Percentiles rank a stretch among this genome's conserved stretches.
Evolutionary conservation across 768 basidiomycete species (phyloP).

Genomic region (Suillus hirtellus): DNA sequence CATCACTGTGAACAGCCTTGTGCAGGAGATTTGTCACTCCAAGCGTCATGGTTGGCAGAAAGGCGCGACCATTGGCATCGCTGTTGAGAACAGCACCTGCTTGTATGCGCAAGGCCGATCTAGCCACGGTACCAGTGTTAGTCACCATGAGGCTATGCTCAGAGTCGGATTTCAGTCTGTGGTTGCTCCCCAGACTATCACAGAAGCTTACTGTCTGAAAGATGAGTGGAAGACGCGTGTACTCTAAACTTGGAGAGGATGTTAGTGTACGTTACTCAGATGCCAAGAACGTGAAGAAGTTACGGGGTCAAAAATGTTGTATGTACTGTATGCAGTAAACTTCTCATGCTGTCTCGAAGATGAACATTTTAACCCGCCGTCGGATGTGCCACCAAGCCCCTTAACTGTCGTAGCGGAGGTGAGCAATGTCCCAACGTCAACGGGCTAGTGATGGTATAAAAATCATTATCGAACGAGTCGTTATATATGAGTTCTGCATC

Average conservation of each 20-base stretch:
- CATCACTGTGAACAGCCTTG: background rate
- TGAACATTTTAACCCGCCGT: too few species aligned
- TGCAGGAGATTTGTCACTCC: background rate
- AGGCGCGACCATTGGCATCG: background rate
- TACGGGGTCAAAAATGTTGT: background rate
- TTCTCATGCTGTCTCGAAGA: too few species aligned
- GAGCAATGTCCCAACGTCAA: too few species aligned
- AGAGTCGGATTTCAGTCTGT: background rate
- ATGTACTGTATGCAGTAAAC: background rate
- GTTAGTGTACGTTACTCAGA: background rate
- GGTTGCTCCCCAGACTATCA: background rate
- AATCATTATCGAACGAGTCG: too few species aligned
- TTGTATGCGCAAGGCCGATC: background rate
- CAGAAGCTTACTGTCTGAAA: background rate
- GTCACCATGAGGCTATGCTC: background rate
- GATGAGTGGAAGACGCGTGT: constrained; percentile 1
- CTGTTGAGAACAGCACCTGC: constrained; percentile 1
- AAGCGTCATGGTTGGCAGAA: background rate
- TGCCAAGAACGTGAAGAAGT: background rate
- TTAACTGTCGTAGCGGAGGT: too few species aligned
- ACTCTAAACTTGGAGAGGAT: background rate
- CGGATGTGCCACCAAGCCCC: too few species aligned
- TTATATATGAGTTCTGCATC: too few species aligned
- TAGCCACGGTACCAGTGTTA: too few species aligned
- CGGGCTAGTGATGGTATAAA: too few species aligned